Evolutionary conservation across 345 rosid genomes (phyloP), one percentile per base, ranked within the genome.

Genomic region (Zanthoxylum bungeanum): DNA sequence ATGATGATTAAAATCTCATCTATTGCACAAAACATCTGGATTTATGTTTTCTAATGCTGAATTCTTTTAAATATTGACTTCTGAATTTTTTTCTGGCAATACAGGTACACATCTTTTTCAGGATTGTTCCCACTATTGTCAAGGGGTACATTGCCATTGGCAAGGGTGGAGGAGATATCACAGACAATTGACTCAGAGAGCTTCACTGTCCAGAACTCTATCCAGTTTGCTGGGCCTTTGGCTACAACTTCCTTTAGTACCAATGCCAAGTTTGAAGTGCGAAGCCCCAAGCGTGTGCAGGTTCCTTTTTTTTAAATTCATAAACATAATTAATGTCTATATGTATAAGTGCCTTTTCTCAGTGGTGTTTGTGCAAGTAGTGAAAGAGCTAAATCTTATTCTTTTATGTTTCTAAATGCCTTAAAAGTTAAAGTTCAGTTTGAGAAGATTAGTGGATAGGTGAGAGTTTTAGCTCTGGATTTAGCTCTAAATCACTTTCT

Each of bases 211-310:
- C 87, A 91, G 70, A 90, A 90, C 71, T 87, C 86, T 50, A 92
- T 93, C 42, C 90, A 64, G 60, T 90, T 93, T 68, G 69, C 93
- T 2, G 94, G 96, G 7, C 97, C 93, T 0, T 75, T 91, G 40
- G 89, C 98, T 30, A 86, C 93, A 0, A 90, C 88, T 72, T 87
- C 96, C 17, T 44, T 91, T 40, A 88, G 81, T 69, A 88, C 96
- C 79, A 90, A 87, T 59, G 97, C 97, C 73, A 93, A 89, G 62
- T 93, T 90, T 59, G 94, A 93, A 86, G 73, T 89, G 72, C 86
- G 90, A 70, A 88, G 97, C 68, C 98, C 98, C 65, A 82, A 88
- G 75, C 87, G 93, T 0, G 97, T 93, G 70, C 97, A 91, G 96
- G 97, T 88, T 49, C 16, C 40, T 73, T 7, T 34, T 14, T 14